Conservation (phyloP, 2,329 filamentous ascomycete genomes). For the Talaromyces sp. region DNA sequence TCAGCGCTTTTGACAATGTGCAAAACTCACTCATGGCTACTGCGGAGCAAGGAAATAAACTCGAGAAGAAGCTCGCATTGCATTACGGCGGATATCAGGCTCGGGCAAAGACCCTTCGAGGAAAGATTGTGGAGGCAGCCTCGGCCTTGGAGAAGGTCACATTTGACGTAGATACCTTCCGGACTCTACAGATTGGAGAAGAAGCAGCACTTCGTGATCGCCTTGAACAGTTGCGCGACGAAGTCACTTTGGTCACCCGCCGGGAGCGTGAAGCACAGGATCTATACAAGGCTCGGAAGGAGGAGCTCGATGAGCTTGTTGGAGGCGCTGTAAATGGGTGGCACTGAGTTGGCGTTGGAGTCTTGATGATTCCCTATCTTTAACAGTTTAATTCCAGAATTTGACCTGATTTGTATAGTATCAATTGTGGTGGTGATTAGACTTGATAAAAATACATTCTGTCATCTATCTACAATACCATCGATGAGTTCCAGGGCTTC, state of each 20-base stretch:
- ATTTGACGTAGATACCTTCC: slow-evolving; percentile 68
- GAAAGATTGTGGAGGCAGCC: slow-evolving; percentile 73
- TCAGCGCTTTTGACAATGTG: slow-evolving; percentile 68
- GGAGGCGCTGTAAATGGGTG: slow-evolving; percentile 34
- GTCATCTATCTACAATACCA: no score
- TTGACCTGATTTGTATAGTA: not conserved
- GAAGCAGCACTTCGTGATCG: slow-evolving; percentile 69
- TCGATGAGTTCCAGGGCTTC: no score
- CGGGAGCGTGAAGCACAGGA: slow-evolving; percentile 91
- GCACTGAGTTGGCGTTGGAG: slow-evolving; percentile 23
- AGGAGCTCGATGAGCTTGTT: slow-evolving; percentile 66
- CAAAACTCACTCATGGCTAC: slow-evolving; percentile 69
- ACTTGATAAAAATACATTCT: no score
- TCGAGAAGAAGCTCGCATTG: slow-evolving; percentile 88
- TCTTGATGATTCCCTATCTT: not conserved
- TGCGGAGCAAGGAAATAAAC: slow-evolving; percentile 76
- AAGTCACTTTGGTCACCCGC: slow-evolving; percentile 73
- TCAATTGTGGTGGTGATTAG: no score
- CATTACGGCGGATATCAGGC: slow-evolving; percentile 88
- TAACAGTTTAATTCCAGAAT: not conserved
- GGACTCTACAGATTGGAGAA: slow-evolving; percentile 72
- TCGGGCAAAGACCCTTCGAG: slow-evolving; percentile 71
- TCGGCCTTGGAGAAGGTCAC: slow-evolving; percentile 69
- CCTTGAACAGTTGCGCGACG: slow-evolving; percentile 71
- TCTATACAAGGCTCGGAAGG: slow-evolving; percentile 68